Evolutionary conservation across 2,329 filamentous ascomycete species (phyloP).

Genomic region (Nemania sp.): DNA sequence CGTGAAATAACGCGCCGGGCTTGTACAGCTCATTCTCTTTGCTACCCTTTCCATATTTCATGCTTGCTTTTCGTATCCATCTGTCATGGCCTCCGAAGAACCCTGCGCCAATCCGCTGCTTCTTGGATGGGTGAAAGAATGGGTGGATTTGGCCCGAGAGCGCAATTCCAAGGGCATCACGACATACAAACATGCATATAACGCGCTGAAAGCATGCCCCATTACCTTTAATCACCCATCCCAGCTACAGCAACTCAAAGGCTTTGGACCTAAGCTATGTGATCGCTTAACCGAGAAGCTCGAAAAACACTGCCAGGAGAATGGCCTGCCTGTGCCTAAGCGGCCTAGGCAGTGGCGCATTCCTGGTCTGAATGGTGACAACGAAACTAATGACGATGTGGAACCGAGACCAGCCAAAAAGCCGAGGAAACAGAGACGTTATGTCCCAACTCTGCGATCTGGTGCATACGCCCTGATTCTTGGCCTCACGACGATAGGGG

Average conservation of each 20-base stretch:
- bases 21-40: conserved; percentile 7
- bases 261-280: conserved; percentile 73
- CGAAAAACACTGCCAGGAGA: conserved; percentile 63
- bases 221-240: conserved; percentile 71
- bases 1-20: not conserved
- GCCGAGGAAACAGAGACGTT: conserved; percentile 62
- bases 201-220: conserved; percentile 76
- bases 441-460: conserved; percentile 73
- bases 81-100: conserved; percentile 33
- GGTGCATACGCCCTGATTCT: conserved; percentile 74
- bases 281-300: conserved; percentile 66
- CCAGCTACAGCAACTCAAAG: conserved; percentile 71
- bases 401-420: conserved; percentile 56
- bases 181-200: conserved; percentile 76
- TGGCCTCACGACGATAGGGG: conserved; percentile 63
- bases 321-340: conserved; percentile 69
- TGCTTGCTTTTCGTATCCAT: not conserved
- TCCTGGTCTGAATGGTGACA: conserved; percentile 42
- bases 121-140: conserved; percentile 75
- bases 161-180: conserved; percentile 70
- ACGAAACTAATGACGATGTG: conserved; percentile 39
- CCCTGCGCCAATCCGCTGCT: conserved; percentile 71
- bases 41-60: conserved; percentile 2
- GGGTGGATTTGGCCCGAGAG: conserved; percentile 70
- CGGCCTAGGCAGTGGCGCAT: conserved; percentile 51